Evolutionary conservation across 495 filamentous ascomycete species (phyloP), one percentile per base, ranked within the genome.

Genomic region (Cladorrhinum samala): DNA sequence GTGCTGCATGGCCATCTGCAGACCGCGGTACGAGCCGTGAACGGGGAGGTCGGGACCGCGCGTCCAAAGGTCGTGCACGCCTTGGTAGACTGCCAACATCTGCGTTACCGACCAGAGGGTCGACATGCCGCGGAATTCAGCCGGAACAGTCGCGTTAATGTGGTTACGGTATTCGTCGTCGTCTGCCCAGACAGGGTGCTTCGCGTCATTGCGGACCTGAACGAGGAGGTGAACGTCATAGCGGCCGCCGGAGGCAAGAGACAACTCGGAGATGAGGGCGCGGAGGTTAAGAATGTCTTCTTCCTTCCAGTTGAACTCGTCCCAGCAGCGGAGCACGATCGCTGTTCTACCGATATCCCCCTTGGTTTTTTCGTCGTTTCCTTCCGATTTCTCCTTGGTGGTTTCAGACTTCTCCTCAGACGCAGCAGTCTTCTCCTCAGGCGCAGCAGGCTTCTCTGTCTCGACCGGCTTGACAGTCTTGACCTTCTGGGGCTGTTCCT

Each of bases 1-100:
- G 67, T 87, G 85, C 62, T 96, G 93, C 73, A 97, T 82, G 9
- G 92, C 88, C 89, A 96, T 92, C 64, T 88, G 90, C 20, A 89
- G 83, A 53, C 86, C 87, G 38, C 93, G 87, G 70, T 97, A 97
- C 0, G 89, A 89, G 3, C 92, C 93, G 67, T 96, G 87, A 0
- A 95, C 82, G 1, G 88, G 88, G 2, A 96, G 74, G 4, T 72
- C 67, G 3, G 71, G 72, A 6, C 83, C 84, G 9, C 84, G 82
- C 46, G 79, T 79, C 64, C 77, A 84, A 19, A 81, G 84, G 56
- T 95, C 89, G 49, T 81, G 76, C 30, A 98, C 72, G 19, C 83
- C 89, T 46, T 89, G 82, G 64, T 98, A 98, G 50, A 95, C 74
- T 23, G 91, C 79, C 24, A 81, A 70, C 91, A 96, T 96, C 70